These are phyloP conservation scores for Blastobotrys peoriensis DNA, from an alignment of 805 yeast species.

Conservation along the genomic window DNA sequence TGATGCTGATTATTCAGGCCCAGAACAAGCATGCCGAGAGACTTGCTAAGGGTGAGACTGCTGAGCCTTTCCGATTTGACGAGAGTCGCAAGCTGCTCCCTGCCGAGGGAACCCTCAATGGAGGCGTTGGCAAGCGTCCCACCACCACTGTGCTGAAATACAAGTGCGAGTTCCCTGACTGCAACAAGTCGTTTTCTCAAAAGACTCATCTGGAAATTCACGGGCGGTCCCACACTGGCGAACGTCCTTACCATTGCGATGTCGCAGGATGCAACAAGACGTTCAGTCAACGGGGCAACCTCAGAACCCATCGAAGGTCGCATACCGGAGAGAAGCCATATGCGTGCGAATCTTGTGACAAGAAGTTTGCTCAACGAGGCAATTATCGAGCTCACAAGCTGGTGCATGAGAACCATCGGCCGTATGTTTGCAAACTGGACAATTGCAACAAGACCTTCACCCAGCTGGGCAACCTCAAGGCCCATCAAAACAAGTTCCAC, in stretches of 20 bases:
- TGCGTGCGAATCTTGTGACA: conserved; percentile 67
- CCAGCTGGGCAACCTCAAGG: conserved; percentile 87
- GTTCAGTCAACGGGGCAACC: conserved; percentile 86
- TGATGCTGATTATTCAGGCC: conserved; percentile 88
- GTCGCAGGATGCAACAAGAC: conserved; percentile 60
- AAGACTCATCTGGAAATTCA: conserved; percentile 91
- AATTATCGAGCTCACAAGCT: conserved; percentile 81
- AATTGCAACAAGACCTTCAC: conserved; percentile 79
- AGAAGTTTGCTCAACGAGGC: conserved; percentile 83
- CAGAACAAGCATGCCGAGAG: conserved; percentile 60
- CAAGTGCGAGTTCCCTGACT: conserved; percentile 38
- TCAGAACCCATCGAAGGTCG: conserved; percentile 75
- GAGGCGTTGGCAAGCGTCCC: conserved; percentile 77
- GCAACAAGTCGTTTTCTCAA: conserved; percentile 77
- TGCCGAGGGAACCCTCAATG: conserved; percentile 65
- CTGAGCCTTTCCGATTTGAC: conserved; percentile 35
- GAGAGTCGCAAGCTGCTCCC: conserved; percentile 16
- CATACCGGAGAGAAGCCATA: conserved; percentile 94
- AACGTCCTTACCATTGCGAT: conserved; percentile 74
- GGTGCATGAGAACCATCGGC: conserved; percentile 75
- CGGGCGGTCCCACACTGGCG: conserved; percentile 79
- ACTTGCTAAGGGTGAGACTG: conserved; percentile 62
- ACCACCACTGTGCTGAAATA: conserved; percentile 24
- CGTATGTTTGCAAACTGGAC: conserved; percentile 74
- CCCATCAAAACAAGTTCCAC: conserved; percentile 91